These are phyloP conservation scores for Holtermanniella nyarrowii DNA, from an alignment of 768 basidiomycete species.

Conservation along the genomic window DNA sequence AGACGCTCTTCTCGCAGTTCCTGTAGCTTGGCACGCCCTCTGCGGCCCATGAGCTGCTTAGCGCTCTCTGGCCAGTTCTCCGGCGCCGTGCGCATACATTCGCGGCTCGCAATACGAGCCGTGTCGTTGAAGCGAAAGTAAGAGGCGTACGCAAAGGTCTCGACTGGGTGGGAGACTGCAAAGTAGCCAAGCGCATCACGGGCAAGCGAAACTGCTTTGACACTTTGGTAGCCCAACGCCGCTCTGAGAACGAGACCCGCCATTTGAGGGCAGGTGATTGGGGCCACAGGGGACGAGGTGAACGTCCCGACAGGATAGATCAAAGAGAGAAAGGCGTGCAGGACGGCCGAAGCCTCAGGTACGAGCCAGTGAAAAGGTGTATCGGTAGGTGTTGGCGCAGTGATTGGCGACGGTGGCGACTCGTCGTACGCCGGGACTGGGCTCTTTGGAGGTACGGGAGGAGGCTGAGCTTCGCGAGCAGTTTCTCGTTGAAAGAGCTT, in stretches of 20 bases:
- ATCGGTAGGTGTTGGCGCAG: conserved; percentile 28
- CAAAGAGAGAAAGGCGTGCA: conserved; percentile 28
- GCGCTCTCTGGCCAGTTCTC: conserved; percentile 14
- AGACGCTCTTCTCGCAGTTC: conserved; percentile 9
- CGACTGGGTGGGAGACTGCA: conserved; percentile 8
- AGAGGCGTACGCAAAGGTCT: conserved; percentile 22
- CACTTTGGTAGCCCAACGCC: conserved; percentile 31
- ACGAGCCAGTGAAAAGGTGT: conserved; percentile 31
- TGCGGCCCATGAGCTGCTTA: conserved; percentile 18
- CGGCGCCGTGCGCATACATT: conserved; percentile 9
- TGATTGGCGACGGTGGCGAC: neutral
- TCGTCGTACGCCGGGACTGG: no score
- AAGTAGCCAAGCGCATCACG: conserved; percentile 15
- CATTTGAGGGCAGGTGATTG: conserved; percentile 14
- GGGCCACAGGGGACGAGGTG: neutral
- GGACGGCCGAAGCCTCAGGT: conserved; percentile 22
- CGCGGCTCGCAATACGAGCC: conserved; percentile 16
- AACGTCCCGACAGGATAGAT: conserved; percentile 25
- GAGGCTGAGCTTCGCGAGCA: conserved; percentile 5
- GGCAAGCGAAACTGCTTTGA: conserved; percentile 16
- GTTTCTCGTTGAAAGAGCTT: conserved; percentile 15
- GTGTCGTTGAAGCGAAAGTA: conserved; percentile 33
- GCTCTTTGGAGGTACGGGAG: conserved; percentile 13
- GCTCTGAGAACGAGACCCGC: conserved; percentile 25
- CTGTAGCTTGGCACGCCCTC: conserved; percentile 3